Evolutionary conservation across 2,329 filamentous ascomycete species (phyloP).

Genomic region (Macrophomina pseudophaseolina): DNA sequence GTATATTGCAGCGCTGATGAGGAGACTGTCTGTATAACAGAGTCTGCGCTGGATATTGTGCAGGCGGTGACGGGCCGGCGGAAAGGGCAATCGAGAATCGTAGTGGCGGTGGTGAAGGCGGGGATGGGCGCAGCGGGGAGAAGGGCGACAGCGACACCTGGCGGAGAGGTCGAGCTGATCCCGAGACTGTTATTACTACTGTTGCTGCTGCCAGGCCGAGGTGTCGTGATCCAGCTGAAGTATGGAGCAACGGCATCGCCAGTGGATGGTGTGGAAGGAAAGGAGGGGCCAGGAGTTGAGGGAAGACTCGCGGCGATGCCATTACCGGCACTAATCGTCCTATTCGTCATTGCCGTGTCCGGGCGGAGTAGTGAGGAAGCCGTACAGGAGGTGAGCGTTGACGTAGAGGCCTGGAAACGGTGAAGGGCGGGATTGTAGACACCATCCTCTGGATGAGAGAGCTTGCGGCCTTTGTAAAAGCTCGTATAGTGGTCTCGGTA

Average conservation of each 20-base stretch:
- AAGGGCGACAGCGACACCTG: slow-evolving; percentile 37
- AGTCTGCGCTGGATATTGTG: not conserved
- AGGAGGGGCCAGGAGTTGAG: slow-evolving; percentile 23
- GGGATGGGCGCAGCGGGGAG: slow-evolving; percentile 31
- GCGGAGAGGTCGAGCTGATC: slow-evolving; percentile 39
- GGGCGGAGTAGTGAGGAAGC: not conserved
- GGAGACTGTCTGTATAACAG: not conserved
- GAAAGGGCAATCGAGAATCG: slow-evolving; percentile 14
- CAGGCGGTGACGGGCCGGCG: slow-evolving; percentile 19
- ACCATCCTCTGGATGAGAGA: slow-evolving; percentile 37
- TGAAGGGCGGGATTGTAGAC: not conserved
- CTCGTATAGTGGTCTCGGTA: slow-evolving; percentile 28
- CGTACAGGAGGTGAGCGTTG: not conserved
- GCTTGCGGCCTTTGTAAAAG: slow-evolving; percentile 28
- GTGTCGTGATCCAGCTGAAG: slow-evolving; percentile 2
- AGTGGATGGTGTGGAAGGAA: slow-evolving; percentile 8
- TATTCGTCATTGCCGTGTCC: not conserved
- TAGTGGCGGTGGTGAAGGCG: slow-evolving; percentile 21
- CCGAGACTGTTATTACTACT: slow-evolving; percentile 32
- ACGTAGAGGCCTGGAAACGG: not conserved
- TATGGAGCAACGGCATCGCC: not conserved
- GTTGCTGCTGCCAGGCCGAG: slow-evolving; percentile 32
- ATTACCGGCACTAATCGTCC: not conserved
- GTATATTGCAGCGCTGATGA: slow-evolving; percentile 19
- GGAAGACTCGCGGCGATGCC: not conserved